Conservation (phyloP, 1,139 yeast genomes). For the Saccharomycopsis phalli region DNA sequence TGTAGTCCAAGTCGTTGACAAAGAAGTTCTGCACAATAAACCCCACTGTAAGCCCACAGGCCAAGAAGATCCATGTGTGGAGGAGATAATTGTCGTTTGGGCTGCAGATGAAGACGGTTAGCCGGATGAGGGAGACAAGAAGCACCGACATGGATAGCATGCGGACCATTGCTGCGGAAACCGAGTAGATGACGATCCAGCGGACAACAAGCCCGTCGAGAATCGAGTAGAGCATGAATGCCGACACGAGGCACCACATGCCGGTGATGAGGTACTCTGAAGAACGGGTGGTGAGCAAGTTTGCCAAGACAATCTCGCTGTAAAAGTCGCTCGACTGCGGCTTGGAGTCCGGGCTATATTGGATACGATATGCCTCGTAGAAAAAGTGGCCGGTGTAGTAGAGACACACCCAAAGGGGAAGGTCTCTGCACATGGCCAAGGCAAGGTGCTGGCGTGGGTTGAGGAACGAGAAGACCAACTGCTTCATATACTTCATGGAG, state of each 20-base stretch:
- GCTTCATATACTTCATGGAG: slow-evolving; percentile 33
- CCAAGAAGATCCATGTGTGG: slow-evolving; percentile 86
- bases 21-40: slow-evolving; percentile 84
- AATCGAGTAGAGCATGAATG: slow-evolving; percentile 74
- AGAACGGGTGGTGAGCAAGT: slow-evolving; percentile 47
- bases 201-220: slow-evolving; percentile 86
- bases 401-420: slow-evolving; percentile 54
- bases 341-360: slow-evolving; percentile 9
- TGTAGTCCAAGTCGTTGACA: slow-evolving; percentile 65
- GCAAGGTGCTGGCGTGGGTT: slow-evolving; percentile 72
- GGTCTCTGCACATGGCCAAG: slow-evolving; percentile 62
- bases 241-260: slow-evolving; percentile 78
- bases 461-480: slow-evolving; percentile 54
- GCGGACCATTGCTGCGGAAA: slow-evolving; percentile 79
- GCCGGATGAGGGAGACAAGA: slow-evolving; percentile 60
- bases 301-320: slow-evolving; percentile 23
- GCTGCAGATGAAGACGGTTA: slow-evolving; percentile 51
- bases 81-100: slow-evolving; percentile 55
- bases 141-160: slow-evolving; percentile 76
- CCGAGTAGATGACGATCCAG: slow-evolving; percentile 87
- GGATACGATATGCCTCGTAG: slow-evolving; percentile 23
- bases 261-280: slow-evolving; percentile 68
- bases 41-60: slow-evolving; percentile 75
- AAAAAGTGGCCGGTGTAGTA: slow-evolving; percentile 26
- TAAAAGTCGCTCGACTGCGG: slow-evolving; percentile 20